phyloP scores from a whole-genome alignment of 2,329 filamentous ascomycete species.

The Waltergamsia citrina region DNA sequence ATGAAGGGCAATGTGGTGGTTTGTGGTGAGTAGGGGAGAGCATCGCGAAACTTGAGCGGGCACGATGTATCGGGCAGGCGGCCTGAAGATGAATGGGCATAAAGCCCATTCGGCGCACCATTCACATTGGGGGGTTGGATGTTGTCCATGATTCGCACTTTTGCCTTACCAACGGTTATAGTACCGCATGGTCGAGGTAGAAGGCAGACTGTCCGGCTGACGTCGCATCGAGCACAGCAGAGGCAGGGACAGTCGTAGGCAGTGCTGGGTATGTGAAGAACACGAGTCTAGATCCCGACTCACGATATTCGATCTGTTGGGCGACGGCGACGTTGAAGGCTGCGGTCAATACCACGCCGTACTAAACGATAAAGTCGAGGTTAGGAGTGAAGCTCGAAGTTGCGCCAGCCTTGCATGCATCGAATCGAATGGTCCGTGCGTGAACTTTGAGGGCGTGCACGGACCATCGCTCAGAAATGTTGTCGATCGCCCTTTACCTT shows the following conservation, averaged over 20 bases:
- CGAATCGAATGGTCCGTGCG: conserved; percentile 1
- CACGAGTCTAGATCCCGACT: too few species aligned
- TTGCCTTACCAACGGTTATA: not conserved
- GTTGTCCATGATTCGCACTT: not conserved
- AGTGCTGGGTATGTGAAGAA: too few species aligned
- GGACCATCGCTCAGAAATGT: too few species aligned
- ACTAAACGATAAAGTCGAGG: not conserved
- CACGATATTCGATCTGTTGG: too few species aligned
- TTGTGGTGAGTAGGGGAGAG: conserved; percentile 73
- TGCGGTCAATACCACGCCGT: not conserved
- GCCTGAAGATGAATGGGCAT: conserved; percentile 12
- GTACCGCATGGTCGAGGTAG: conserved; percentile 2
- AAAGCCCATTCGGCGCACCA: conserved; percentile 18
- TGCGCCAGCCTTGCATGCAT: conserved; percentile 1
- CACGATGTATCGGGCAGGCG: conserved; percentile 17
- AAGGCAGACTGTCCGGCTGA: not conserved
- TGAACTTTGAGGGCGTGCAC: not conserved
- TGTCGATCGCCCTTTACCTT: not conserved
- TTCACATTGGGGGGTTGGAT: conserved; percentile 8
- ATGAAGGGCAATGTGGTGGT: conserved; percentile 73
- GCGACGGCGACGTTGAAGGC: too few species aligned
- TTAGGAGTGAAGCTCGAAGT: too few species aligned
- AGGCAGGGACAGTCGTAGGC: too few species aligned
- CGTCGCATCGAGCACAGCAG: not conserved
- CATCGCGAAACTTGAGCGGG: conserved; percentile 61